phyloP scores from a whole-genome alignment of 2,329 filamentous ascomycete genomes.

The Colletotrichum australisinense region DNA sequence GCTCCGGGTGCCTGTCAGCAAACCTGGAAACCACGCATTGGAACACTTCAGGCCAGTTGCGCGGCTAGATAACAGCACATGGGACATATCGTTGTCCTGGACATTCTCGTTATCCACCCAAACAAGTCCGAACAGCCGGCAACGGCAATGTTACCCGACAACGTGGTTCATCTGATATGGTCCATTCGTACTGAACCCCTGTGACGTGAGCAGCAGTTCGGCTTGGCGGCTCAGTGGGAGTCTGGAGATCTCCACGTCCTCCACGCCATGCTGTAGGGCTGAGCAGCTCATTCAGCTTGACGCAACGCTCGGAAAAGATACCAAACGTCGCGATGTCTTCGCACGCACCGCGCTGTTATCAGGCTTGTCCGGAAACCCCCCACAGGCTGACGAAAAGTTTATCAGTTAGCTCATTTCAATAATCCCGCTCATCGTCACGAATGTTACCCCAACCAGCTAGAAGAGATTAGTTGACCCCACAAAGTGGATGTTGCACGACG shows the following conservation, averaged over 20 bases:
- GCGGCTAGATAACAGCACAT: neutral
- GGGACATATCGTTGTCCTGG: neutral
- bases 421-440: conserved; percentile 25
- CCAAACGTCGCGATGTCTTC: neutral
- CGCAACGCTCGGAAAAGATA: neutral
- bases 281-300: conserved; percentile 16
- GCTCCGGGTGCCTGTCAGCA: neutral
- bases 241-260: neutral
- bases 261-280: conserved; percentile 11
- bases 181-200: neutral
- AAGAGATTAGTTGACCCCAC: conserved; percentile 27
- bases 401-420: conserved; percentile 22
- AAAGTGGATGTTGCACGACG: conserved; percentile 35
- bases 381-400: conserved; percentile 12
- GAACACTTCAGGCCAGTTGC: neutral
- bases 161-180: neutral
- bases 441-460: conserved; percentile 13
- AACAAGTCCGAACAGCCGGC: neutral
- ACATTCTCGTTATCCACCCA: neutral
- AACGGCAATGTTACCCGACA: neutral
- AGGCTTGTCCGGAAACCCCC: neutral
- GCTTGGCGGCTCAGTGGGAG: conserved; percentile 9
- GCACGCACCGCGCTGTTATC: neutral
- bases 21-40: neutral
- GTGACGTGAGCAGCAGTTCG: neutral